Evolutionary conservation across 331 rosid genomes (phyloP).

Genomic region (Quercus tomentella): DNA sequence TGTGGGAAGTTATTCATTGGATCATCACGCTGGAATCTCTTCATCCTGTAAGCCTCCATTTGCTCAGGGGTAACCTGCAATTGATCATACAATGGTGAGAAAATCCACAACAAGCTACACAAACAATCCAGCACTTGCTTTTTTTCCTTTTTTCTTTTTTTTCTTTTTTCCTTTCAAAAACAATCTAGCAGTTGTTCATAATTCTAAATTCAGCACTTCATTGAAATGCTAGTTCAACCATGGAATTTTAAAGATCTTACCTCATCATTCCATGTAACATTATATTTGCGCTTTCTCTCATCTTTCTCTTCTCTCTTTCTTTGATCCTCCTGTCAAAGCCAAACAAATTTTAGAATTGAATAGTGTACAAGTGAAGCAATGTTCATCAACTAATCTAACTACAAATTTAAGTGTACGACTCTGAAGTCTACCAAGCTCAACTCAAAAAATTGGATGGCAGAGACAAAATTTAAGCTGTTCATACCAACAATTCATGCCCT

Average conservation of each 20-base stretch:
- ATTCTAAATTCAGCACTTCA: too few species aligned
- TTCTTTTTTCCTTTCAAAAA: too few species aligned
- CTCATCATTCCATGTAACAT: slow-evolving; percentile 42
- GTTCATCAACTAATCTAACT: too few species aligned
- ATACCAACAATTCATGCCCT: too few species aligned
- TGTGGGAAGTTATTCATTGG: slow-evolving; percentile 62
- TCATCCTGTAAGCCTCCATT: slow-evolving; percentile 88
- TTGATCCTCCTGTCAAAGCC: slow-evolving; percentile 36
- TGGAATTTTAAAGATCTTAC: slow-evolving; percentile 10
- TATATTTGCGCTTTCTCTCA: slow-evolving; percentile 44
- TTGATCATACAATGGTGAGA: neutral
- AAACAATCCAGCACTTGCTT: slow-evolving; percentile 4
- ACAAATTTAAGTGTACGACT: too few species aligned
- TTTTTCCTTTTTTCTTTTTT: too few species aligned
- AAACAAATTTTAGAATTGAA: neutral
- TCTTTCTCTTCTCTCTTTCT: slow-evolving; percentile 39
- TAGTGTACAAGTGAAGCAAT: neutral
- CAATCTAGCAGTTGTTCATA: too few species aligned
- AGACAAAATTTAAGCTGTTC: too few species aligned
- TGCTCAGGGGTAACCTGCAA: slow-evolving; percentile 60
- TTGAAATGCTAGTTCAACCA: too few species aligned
- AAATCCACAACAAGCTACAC: neutral
- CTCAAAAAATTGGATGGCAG: too few species aligned
- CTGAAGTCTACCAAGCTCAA: too few species aligned
- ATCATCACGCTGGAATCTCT: slow-evolving; percentile 68